Evolutionary conservation across 2,329 filamentous ascomycete species (phyloP), one percentile per base, ranked within the genome.

Genomic region (Elsinoe ampelina): DNA sequence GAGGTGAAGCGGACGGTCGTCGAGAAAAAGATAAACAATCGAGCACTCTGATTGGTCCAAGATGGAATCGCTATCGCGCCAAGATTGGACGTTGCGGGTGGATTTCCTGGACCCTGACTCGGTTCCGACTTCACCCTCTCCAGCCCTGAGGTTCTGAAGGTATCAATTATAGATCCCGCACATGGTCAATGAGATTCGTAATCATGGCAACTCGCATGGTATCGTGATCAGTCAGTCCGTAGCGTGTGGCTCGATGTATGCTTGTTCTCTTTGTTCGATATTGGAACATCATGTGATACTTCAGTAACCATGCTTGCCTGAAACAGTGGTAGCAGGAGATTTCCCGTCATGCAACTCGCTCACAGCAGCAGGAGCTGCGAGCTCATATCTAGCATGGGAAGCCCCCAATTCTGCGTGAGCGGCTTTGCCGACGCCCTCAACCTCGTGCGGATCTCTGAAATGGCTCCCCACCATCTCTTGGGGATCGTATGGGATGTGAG

Each of bases 1-100:
- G 19, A 38, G 12, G 19, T 26, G 35, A 39, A 20, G 48, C 34
- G 22, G n/a, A 52, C 13, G n/a, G 48, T 19, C 19, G 19, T 34
- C 26, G 17, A 50, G 45, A 22, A 17, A 52, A 13, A 39, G 35
- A 52, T 36, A 52, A 52, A 22, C 35, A 52, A 52, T 39, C 11
- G 32, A 39, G 48, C 48, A 39, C 39, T 52, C 48, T 52, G 48
- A 52, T 52, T 52, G 48, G 48, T 22, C 11, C 32, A 26, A 38
- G 32, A 19, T 17, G 26, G 48, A 12, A 22, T n/a, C 10, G 12
- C 48, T 52, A 52, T 52, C 34, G 11, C n/a, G 48, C 48, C 48
- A 38, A 52, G 48, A 15, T 26, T 12, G 13, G 10, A 35, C 26
- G 13, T 13, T 48, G 43, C 43, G 26, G 30, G 36, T 22, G 42